Evolutionary conservation across 2,329 filamentous ascomycete species (phyloP).

Genomic region (Pseudogymnoascus sp.): DNA sequence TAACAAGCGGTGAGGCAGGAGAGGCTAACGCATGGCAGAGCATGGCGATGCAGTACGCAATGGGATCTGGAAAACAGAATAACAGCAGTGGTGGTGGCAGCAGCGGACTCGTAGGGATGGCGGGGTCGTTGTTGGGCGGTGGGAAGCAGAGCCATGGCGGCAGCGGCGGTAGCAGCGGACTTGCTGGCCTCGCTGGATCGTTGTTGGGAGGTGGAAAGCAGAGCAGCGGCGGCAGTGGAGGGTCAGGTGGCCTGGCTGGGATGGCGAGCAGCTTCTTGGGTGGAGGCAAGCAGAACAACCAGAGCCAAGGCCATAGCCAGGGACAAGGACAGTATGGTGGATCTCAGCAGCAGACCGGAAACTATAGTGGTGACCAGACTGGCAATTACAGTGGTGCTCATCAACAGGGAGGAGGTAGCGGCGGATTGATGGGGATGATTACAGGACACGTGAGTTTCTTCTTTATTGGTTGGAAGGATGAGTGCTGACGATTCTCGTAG

Average conservation of each 20-base stretch:
- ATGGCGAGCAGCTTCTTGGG: conserved; percentile 44
- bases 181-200: conserved; percentile 40
- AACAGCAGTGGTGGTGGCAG: conserved; percentile 13
- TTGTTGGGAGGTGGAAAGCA: conserved; percentile 42
- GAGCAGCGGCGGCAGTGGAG: conserved; percentile 9
- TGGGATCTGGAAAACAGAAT: conserved; percentile 23
- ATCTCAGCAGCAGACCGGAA: conserved; percentile 42
- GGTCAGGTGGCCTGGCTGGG: not conserved
- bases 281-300: conserved; percentile 31
- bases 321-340: conserved; percentile 52
- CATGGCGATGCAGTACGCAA: conserved; percentile 22
- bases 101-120: conserved; percentile 22
- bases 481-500: conserved; percentile 11
- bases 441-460: conserved; percentile 25
- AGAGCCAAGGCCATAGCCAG: conserved; percentile 16
- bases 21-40: conserved; percentile 12
- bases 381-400: conserved; percentile 6
- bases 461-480: not conserved
- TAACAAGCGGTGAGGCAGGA: not conserved
- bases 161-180: conserved; percentile 30
- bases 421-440: conserved; percentile 23
- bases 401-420: not conserved
- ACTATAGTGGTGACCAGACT: not conserved
- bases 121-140: conserved; percentile 14
- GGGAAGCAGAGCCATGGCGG: conserved; percentile 20